phyloP scores from a whole-genome alignment of 129 eudicot species.

The Tagetes erecta region DNA sequence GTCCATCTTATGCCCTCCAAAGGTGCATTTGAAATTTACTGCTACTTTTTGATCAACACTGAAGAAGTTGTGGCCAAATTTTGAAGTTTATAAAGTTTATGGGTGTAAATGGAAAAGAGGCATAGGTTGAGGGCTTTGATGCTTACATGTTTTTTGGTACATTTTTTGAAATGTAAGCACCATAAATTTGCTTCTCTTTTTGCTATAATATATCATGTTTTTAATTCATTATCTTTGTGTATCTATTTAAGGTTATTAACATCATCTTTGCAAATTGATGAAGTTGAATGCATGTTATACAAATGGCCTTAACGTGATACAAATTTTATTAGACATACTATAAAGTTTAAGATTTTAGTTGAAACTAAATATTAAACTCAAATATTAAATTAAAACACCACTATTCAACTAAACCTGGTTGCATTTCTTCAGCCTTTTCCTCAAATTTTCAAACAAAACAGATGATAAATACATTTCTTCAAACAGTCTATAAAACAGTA shows the following conservation, averaged over 20 bases:
- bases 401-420: constrained; percentile 77
- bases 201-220: constrained; percentile 11
- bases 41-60: neutral
- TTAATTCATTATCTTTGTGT: neutral
- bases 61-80: constrained; percentile 13
- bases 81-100: constrained; percentile 7
- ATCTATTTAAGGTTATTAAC: too few relatives aligned
- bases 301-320: neutral
- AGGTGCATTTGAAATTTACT: constrained; percentile 35
- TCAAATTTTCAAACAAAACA: constrained; percentile 70
- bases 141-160: constrained; percentile 28
- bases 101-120: constrained; percentile 36
- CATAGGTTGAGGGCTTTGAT: constrained; percentile 27
- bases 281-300: too few relatives aligned
- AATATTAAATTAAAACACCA: neutral
- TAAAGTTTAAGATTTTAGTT: neutral
- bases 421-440: constrained; percentile 87
- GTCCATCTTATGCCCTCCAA: constrained; percentile 54
- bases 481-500: constrained; percentile 51
- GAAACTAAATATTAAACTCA: neutral
- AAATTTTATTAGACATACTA: neutral
- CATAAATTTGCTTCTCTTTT: constrained; percentile 22
- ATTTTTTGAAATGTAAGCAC: constrained; percentile 30
- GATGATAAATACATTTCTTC: constrained; percentile 89
- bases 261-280: too few relatives aligned